Evolutionary conservation across 768 basidiomycete genomes (phyloP), one percentile per base, ranked within the genome.

Genomic region (Tricholoma sp.): DNA sequence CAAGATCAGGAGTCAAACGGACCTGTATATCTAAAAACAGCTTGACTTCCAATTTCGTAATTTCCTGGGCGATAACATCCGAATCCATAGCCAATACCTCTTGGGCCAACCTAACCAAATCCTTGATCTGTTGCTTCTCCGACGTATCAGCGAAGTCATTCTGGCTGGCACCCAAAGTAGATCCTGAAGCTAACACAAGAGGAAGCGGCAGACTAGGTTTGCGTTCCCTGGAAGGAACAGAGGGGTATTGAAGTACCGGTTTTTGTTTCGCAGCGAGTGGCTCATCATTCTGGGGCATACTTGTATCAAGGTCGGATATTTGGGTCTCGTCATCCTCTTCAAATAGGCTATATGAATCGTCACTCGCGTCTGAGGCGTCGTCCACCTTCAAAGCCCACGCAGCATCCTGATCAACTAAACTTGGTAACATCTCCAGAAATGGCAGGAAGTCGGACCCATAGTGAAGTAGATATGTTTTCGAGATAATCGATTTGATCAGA

Each of bases 381-480:
- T 88, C 83, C 1, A 77, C 74, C 64, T 86, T 86, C 62, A 86
- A 66, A n/a, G 89, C 85, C 91, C 91, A 93, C 6, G 81, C 70
- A 21, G 77, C 75, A 66, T 93, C 89, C 54, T 78, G 77, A 66
- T 93, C 91, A n/a, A 75, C 71, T 22, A 89, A 74, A 32, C 69
- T 76, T 4, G 86, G 78, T 9, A 91, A 74, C 50, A 79, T 74
- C 61, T 91, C 88, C 34, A 90, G 74, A 67, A 94, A 93, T 1
- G 89, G 89, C 9, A 91, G 78, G 63, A 94, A 83, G 64, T 91
- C 88, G 12, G 88, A 85, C 35, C 88, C 91, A 61, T 94, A 94
- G 68, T 93, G 91, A 12, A 91, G 77, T 19, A 92, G 83, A 66
- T 92, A 85, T 0, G 87, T 87, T 69, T 92, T 90, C 51, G 84